Evolutionary conservation across 2,329 filamentous ascomycete genomes (phyloP).

Genomic region (Trichothecium roseum): DNA sequence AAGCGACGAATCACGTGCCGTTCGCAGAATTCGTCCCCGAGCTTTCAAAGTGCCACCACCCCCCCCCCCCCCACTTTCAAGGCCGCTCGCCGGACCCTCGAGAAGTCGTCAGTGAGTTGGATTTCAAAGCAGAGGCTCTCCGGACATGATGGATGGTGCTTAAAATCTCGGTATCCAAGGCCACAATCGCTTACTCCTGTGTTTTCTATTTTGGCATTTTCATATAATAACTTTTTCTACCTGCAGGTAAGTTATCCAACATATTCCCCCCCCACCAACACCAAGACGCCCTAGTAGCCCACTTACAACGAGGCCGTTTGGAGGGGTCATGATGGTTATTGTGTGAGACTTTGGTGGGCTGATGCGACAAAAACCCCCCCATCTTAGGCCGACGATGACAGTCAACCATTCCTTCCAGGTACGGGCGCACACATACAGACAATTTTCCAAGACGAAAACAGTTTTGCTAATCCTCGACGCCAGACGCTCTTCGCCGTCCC

Average conservation of each 20-base stretch:
- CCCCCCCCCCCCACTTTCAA: too few species aligned
- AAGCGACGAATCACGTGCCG: too few species aligned
- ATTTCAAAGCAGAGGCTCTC: constrained; percentile 21
- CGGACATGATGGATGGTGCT: constrained; percentile 14
- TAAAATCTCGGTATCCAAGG: constrained; percentile 14
- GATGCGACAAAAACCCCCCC: not conserved
- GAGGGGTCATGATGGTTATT: too few species aligned
- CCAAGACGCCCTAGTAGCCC: too few species aligned
- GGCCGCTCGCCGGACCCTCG: too few species aligned
- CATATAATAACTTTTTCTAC: constrained; percentile 11
- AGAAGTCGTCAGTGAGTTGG: too few species aligned
- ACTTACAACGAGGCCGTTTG: too few species aligned
- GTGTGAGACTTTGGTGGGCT: too few species aligned
- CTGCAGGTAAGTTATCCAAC: too few species aligned
- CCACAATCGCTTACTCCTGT: constrained; percentile 17
- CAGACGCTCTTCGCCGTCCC: constrained; percentile 93
- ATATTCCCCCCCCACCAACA: too few species aligned
- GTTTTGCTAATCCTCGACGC: constrained; percentile 6
- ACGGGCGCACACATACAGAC: constrained; percentile 15
- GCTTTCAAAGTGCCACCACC: too few species aligned
- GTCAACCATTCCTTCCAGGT: constrained; percentile 37
- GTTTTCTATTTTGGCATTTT: constrained; percentile 18
- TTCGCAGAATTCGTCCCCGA: too few species aligned
- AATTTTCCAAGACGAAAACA: constrained; percentile 12
- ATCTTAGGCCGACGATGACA: constrained; percentile 26